Conservation (phyloP, 805 yeast genomes). For the Kuraishia capsulata region DNA sequence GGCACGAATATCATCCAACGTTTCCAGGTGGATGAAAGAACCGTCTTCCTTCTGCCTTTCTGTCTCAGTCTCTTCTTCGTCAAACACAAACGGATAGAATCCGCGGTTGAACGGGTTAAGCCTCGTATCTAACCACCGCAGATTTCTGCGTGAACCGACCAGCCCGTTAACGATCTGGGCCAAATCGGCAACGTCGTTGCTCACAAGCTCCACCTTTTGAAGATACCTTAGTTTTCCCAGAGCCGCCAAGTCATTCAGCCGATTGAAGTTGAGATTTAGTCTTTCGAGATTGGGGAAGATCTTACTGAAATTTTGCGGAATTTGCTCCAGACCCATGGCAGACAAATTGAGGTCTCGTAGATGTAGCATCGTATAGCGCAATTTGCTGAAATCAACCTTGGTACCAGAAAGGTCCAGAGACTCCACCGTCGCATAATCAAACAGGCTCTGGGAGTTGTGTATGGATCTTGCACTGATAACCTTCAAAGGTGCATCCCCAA, state of each 20-base stretch:
- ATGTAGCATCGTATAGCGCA: not conserved
- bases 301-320: slow-evolving; percentile 28
- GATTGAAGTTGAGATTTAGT: slow-evolving; percentile 42
- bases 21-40: slow-evolving; percentile 31
- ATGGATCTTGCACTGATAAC: slow-evolving; percentile 9
- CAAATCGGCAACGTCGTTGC: slow-evolving; percentile 31
- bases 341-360: slow-evolving; percentile 21
- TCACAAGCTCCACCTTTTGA: slow-evolving; percentile 30
- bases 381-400: not conserved
- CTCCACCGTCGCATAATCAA: slow-evolving; percentile 14
- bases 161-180: slow-evolving; percentile 23
- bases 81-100: slow-evolving; percentile 45
- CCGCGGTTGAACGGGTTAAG: slow-evolving; percentile 38
- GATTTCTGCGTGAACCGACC: slow-evolving; percentile 19
- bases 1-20: slow-evolving; percentile 42
- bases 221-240: slow-evolving; percentile 25
- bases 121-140: slow-evolving; percentile 35
- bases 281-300: slow-evolving; percentile 38
- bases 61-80: slow-evolving; percentile 25
- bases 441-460: slow-evolving; percentile 6
- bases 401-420: slow-evolving; percentile 13
- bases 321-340: slow-evolving; percentile 30
- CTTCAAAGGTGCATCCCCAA: slow-evolving; percentile 18
- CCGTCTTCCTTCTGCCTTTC: slow-evolving; percentile 12
- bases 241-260: slow-evolving; percentile 22